phyloP scores from a whole-genome alignment of 805 yeast species.

The Diddensiella santjacobensis region DNA sequence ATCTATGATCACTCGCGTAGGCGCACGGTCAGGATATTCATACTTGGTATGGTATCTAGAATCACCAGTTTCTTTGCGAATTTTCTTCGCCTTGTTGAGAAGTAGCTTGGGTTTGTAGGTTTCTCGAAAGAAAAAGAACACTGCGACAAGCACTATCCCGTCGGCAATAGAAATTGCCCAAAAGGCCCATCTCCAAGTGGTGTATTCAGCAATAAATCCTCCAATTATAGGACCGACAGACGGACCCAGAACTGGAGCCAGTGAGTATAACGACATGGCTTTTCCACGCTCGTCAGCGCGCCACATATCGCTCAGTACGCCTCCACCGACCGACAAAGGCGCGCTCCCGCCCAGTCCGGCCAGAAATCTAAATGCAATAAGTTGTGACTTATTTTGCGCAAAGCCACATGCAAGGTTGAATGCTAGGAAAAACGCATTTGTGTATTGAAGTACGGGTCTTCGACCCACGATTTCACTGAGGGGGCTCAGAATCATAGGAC shows the following conservation, averaged over 20 bases:
- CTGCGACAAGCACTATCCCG: conserved; percentile 42
- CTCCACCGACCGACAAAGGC: conserved; percentile 65
- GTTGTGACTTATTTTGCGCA: conserved; percentile 51
- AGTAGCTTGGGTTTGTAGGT: conserved; percentile 58
- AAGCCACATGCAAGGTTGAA: conserved; percentile 55
- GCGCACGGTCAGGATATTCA: conserved; percentile 39
- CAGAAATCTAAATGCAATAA: conserved; percentile 54
- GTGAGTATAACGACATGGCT: conserved; percentile 52
- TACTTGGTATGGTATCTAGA: conserved; percentile 51
- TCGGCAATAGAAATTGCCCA: conserved; percentile 53
- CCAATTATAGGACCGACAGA: conserved; percentile 45
- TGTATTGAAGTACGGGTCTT: conserved; percentile 46
- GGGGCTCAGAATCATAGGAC: conserved; percentile 64
- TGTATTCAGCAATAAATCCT: conserved; percentile 51
- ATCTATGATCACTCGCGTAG: conserved; percentile 25
- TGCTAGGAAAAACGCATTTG: conserved; percentile 43
- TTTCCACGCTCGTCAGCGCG: conserved; percentile 47
- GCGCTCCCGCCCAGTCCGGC: conserved; percentile 66
- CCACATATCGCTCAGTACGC: conserved; percentile 59
- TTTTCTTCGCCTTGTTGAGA: conserved; percentile 40
- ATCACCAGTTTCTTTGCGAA: conserved; percentile 54
- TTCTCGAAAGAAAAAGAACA: conserved; percentile 47
- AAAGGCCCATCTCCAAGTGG: conserved; percentile 62
- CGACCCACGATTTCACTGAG: conserved; percentile 65
- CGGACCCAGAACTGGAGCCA: conserved; percentile 62